Base-by-base conservation (phyloP, 31 red algal species). In the Asparagopsis taxiformis region DNA sequence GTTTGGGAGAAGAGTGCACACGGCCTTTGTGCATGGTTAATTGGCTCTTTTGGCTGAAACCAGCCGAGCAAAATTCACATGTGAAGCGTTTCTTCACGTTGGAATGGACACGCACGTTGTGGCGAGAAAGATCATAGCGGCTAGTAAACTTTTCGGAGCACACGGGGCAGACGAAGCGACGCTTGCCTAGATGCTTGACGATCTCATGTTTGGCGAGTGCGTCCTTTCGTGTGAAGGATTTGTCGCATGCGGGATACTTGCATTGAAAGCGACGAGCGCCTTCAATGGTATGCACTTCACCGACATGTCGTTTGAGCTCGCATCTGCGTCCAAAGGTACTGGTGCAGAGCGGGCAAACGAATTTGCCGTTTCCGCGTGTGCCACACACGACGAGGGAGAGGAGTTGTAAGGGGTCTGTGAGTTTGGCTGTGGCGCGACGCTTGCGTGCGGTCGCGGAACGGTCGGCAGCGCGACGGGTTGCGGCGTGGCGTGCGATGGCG, bases 21-120 rank as follows among this genome's bases (percentile, higher is more conserved):
- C 69, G 69, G 20, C 53, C 51, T 31, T 74, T 74, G 53, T 74
- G 69, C 69, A 74, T 74, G 16, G 69, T 74, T 5, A 74, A 23
- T 38, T 74, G 69, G 34, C 69, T 59, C 69, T 55, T 74, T n/a
- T 74, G 53, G 59, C 0, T 74, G 30, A 69, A 69, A 32, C 65
- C 65, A 23, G 65, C 65, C 4, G 38, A 31, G 19, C 65, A 69
- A 44, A 15, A 69, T 31, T 69, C 65, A 51, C 65, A 69, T 20
- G 43, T 69, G 43, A 69, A 69, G 4, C 43, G n/a, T 31, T 69
- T 69, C 41, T 51, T 69, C 32, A 69, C 65, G 9, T 51, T 51
- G 38, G 65, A 69, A 31, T 69, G 65, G 65, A 69, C 65, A 28
- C 65, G 65, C 31, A 69, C 37, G 17, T 51, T 51, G 43, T 69